Percentiles rank a stretch among this genome's conserved stretches.
Evolutionary conservation across 1,139 yeast genomes (phyloP).

Genomic region (Pichia kudriavzevii): DNA sequence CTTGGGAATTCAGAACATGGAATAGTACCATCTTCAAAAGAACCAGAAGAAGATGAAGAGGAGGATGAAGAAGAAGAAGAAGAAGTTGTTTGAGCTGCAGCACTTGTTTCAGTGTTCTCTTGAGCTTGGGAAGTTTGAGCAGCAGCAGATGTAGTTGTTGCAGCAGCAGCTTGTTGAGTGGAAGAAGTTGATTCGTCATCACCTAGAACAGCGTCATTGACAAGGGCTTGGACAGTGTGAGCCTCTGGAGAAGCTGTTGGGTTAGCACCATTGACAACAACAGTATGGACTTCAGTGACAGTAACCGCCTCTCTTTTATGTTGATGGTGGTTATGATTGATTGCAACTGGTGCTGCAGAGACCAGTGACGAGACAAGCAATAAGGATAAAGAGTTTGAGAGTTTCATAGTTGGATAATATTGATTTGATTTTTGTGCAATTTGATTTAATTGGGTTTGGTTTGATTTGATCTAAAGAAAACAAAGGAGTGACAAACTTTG

Average conservation of each 20-base stretch:
- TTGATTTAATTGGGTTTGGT: too few species aligned
- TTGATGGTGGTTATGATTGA: conserved; percentile 43
- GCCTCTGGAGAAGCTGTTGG: too few species aligned
- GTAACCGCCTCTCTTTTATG: conserved; percentile 56
- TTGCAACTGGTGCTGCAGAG: conserved; percentile 40
- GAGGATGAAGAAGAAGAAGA: conserved; percentile 23
- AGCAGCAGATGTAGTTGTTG: conserved; percentile 32
- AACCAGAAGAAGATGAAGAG: conserved; percentile 37
- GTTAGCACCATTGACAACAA: conserved; percentile 32
- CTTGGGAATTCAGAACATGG: conserved; percentile 73
- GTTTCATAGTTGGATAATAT: conserved; percentile 19
- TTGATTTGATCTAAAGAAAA: too few species aligned
- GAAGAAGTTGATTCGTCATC: neutral
- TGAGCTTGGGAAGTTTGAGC: conserved; percentile 14
- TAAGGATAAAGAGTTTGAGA: conserved; percentile 20
- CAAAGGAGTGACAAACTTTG: too few species aligned
- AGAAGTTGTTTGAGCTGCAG: conserved; percentile 19
- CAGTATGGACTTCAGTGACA: conserved; percentile 42
- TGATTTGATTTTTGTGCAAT: too few species aligned
- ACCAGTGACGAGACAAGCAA: conserved; percentile 27
- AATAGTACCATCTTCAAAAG: conserved; percentile 72
- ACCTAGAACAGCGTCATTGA: conserved; percentile 31
- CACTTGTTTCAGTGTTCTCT: conserved; percentile 18
- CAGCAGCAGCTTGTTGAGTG: conserved; percentile 44
- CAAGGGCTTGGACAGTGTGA: conserved; percentile 48